Evolutionary conservation across 345 rosid species (phyloP).

Genomic region (Theobroma cacao): DNA sequence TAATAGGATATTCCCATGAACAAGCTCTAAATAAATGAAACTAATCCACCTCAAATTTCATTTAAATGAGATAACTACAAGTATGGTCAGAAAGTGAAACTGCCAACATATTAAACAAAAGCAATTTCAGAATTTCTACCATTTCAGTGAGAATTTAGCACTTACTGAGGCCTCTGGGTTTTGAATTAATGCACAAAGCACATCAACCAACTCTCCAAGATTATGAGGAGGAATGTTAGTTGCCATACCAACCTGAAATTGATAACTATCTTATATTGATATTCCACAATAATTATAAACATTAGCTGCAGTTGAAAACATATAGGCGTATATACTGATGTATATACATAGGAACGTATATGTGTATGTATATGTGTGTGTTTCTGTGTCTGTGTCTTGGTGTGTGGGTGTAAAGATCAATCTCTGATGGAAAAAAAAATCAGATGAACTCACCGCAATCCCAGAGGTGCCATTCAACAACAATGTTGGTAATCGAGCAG

Average conservation of each 20-base stretch:
- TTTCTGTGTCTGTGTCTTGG: not conserved
- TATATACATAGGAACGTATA: not conserved
- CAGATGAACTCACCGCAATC: slow-evolving; percentile 64
- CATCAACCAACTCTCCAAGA: slow-evolving; percentile 95
- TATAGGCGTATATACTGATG: not conserved
- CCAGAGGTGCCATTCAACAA: slow-evolving; percentile 96
- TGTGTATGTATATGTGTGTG: no score
- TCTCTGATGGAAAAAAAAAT: not conserved
- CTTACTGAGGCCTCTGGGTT: slow-evolving; percentile 91
- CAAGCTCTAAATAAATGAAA: not conserved
- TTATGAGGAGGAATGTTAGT: slow-evolving; percentile 98
- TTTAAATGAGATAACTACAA: not conserved
- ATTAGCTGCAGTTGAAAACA: not conserved
- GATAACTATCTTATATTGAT: slow-evolving; percentile 1
- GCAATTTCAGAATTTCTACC: slow-evolving; percentile 6
- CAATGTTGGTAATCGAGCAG: slow-evolving; percentile 88
- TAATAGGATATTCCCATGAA: not conserved
- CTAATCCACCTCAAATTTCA: not conserved
- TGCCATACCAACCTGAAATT: slow-evolving; percentile 92
- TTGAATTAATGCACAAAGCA: slow-evolving; percentile 82
- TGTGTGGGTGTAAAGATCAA: not conserved
- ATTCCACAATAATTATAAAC: not conserved
- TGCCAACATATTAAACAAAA: not conserved
- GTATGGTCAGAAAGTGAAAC: not conserved
- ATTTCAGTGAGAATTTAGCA: slow-evolving; percentile 4